Evolutionary conservation across 352 stramenopile species (phyloP).

Genomic region (Pythium aphanidermatum): DNA sequence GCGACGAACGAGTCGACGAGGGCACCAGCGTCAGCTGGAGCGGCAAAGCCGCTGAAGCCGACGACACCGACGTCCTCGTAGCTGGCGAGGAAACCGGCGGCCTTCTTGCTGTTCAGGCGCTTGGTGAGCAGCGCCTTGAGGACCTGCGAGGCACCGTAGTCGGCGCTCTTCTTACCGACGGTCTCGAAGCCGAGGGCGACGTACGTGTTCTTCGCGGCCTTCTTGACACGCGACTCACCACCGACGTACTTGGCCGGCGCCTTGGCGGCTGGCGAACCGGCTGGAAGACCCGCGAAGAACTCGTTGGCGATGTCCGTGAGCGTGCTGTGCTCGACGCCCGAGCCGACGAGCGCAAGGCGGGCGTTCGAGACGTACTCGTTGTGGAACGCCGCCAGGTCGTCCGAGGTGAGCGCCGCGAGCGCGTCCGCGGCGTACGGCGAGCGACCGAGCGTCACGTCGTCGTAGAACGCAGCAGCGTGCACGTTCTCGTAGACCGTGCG

Average conservation of each 20-base stretch:
- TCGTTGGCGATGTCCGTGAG: conserved; percentile 58
- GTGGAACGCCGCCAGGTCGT: conserved; percentile 54
- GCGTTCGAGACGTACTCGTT: conserved; percentile 61
- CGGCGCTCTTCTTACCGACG: conserved; percentile 31
- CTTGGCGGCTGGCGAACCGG: conserved; percentile 19
- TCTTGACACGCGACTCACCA: conserved; percentile 74
- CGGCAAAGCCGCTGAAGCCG: conserved; percentile 51
- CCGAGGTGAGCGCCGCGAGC: conserved; percentile 37
- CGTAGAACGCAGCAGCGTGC: conserved; percentile 77
- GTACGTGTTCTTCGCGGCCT: conserved; percentile 50
- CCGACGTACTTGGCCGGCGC: conserved; percentile 60
- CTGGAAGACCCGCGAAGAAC: conserved; percentile 47
- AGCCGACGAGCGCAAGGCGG: conserved; percentile 53
- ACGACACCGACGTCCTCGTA: conserved; percentile 64
- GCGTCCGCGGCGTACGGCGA: conserved; percentile 44
- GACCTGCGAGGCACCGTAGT: conserved; percentile 56
- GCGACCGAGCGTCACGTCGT: conserved; percentile 66
- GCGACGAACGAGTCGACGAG: conserved; percentile 65
- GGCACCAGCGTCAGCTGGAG: conserved; percentile 40
- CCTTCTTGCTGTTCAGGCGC: conserved; percentile 61
- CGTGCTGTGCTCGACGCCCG: conserved; percentile 51
- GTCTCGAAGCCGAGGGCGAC: conserved; percentile 68
- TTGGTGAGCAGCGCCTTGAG: conserved; percentile 53
- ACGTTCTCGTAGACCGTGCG: conserved; percentile 51
- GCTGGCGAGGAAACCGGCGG: conserved; percentile 46